Evolutionary conservation across 2,329 filamentous ascomycete genomes (phyloP).

Genomic region (Biscogniauxia mediterranea): DNA sequence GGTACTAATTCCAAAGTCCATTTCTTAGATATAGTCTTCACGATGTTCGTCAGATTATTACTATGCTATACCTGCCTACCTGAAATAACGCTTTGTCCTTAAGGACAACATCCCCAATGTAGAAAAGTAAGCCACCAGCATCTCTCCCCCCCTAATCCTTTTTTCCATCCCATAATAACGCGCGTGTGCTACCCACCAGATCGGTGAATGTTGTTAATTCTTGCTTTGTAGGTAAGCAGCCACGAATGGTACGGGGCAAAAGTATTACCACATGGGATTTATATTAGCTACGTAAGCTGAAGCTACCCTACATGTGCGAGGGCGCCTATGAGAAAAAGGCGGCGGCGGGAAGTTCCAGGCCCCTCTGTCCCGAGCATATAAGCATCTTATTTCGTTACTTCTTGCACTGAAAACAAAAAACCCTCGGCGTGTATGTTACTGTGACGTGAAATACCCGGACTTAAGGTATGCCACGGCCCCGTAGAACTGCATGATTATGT

Average conservation of each 20-base stretch:
- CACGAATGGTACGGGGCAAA: neutral
- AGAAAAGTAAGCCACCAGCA: no score
- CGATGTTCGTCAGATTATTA: no score
- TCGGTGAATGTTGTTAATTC: neutral
- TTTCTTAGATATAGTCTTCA: no score
- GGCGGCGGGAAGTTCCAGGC: no score
- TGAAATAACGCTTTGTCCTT: no score
- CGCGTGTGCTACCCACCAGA: no score
- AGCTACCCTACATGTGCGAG: neutral
- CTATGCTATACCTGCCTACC: no score
- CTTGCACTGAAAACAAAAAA: neutral
- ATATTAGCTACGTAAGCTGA: neutral
- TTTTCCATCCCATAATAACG: no score
- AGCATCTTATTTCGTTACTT: neutral
- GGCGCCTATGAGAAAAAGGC: no score
- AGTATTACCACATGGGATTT: neutral
- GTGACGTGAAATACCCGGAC: neutral
- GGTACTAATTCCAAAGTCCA: no score
- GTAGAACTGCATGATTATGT: neutral
- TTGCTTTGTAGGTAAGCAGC: neutral
- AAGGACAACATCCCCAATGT: no score
- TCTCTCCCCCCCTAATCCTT: no score
- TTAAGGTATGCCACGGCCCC: neutral
- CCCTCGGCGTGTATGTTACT: neutral
- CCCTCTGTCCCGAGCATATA: neutral